Evolutionary conservation across 2,329 filamentous ascomycete species (phyloP).

Genomic region (Emergomyces pasteurianus): DNA sequence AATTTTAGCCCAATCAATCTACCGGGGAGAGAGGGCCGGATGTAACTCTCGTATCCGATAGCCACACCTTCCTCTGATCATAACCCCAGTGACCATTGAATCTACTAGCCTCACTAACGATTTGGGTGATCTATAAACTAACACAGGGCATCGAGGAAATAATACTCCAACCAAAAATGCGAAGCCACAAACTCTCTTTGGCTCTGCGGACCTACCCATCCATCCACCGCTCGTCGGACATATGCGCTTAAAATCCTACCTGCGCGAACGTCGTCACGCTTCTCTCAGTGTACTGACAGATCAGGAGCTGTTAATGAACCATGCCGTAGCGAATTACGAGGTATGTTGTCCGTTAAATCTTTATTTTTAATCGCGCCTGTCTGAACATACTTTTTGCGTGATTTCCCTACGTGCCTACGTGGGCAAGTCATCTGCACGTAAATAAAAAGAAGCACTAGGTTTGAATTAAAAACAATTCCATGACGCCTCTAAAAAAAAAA

Average conservation of each 20-base stretch:
- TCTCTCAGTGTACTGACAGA: constrained; percentile 28
- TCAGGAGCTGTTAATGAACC: constrained; percentile 28
- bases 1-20: no score
- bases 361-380: constrained; percentile 9
- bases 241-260: constrained; percentile 8
- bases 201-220: neutral
- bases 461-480: neutral
- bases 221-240: neutral
- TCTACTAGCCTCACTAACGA: neutral
- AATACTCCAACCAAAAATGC: neutral
- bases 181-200: neutral
- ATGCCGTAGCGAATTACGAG: constrained; percentile 27
- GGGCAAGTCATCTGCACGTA: no score
- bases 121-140: neutral
- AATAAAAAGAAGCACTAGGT: no score
- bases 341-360: constrained; percentile 14
- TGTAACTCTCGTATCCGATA: neutral
- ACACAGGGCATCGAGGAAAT: neutral
- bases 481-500: neutral
- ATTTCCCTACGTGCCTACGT: neutral
- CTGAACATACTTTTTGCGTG: neutral
- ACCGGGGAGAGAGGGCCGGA: no score
- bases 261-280: constrained; percentile 26
- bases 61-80: neutral
- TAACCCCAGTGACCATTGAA: neutral